These are phyloP conservation scores for Aspergillus japonicus DNA, from an alignment of 2,329 filamentous ascomycete species.

Conservation along the genomic window DNA sequence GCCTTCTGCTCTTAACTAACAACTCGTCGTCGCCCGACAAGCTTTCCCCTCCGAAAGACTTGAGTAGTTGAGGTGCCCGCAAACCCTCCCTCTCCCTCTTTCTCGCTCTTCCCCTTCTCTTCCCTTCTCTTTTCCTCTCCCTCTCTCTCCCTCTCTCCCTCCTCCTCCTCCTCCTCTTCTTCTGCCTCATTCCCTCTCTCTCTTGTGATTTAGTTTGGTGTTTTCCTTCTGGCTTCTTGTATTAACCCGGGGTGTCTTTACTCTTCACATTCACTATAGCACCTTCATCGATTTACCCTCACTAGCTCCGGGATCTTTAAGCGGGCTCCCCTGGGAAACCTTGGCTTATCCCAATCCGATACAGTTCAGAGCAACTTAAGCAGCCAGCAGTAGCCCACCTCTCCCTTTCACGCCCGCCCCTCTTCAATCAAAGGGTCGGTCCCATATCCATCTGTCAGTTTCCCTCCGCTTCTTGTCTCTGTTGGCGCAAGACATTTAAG, in stretches of 20 bases:
- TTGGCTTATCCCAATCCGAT: constrained; percentile 11
- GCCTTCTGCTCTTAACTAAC: constrained; percentile 17
- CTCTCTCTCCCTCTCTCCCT: constrained; percentile 9
- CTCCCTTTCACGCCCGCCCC: constrained; percentile 8
- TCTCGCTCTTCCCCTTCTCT: neutral
- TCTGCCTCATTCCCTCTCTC: constrained; percentile 11
- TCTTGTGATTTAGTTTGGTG: constrained; percentile 7
- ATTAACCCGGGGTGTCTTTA: neutral
- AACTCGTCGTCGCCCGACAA: constrained; percentile 18
- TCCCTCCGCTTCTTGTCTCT: constrained; percentile 14
- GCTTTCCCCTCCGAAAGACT: constrained; percentile 19
- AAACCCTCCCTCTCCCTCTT: neutral
- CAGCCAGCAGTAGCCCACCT: constrained; percentile 14
- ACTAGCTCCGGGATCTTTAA: constrained; percentile 15
- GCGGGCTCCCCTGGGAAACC: constrained; percentile 13
- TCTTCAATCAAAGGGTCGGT: constrained; percentile 17
- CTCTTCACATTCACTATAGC: neutral
- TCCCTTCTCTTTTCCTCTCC: neutral
- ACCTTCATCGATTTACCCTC: neutral
- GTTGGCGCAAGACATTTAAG: constrained; percentile 10
- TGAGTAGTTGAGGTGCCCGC: neutral
- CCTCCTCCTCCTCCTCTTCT: constrained; percentile 9
- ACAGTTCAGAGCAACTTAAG: neutral
- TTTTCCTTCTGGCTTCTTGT: neutral
- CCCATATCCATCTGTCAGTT: constrained; percentile 6